Evolutionary conservation across 352 stramenopile species (phyloP), one percentile per base, ranked within the genome.

Genomic region (Pythium plurisporium): DNA sequence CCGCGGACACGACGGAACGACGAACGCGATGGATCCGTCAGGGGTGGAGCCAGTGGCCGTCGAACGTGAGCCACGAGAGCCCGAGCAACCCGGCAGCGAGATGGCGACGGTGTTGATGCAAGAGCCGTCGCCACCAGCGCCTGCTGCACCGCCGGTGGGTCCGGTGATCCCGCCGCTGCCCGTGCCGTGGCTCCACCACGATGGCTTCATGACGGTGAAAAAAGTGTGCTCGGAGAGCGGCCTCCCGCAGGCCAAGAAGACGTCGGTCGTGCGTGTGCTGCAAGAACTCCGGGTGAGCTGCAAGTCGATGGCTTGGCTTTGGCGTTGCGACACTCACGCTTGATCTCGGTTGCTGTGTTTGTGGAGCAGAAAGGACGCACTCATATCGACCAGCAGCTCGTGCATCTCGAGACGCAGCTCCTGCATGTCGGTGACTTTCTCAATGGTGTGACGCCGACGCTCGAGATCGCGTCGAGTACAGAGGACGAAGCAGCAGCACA

Each of bases 231-330:
- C 79, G 10, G 49, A 60, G 2, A 69, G 82, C 31, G 79, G 70
- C 0, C 64, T 91, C 12, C 63, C 69, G 17, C 52, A 58, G 26
- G 67, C 68, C 53, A 85, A 73, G 67, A 87, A 87, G 63, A 69
- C 56, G 42, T 61, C 75, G 15, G 65, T 89, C 3, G 53, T 70
- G 19, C 76, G 76, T 25, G 70, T 87, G 14, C 59, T 80, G 9
- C 79, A 87, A 54, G 82, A 91, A 51, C 72, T 91, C 37, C 82
- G 79, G 67, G 78, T 87, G 33, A 26, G 65, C n/a, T n/a, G n/a
- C n/a, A 42, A 23, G 36, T 7, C 12, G 22, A 42, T 42, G n/a
- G n/a, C n/a, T n/a, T n/a, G n/a, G n/a, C n/a, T n/a, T n/a, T n/a
- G n/a, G n/a, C n/a, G n/a, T n/a, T n/a, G n/a, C n/a, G n/a, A n/a